phyloP scores from a whole-genome alignment of 108 stramenopile genomes.

The Discostella stelligeroides region DNA sequence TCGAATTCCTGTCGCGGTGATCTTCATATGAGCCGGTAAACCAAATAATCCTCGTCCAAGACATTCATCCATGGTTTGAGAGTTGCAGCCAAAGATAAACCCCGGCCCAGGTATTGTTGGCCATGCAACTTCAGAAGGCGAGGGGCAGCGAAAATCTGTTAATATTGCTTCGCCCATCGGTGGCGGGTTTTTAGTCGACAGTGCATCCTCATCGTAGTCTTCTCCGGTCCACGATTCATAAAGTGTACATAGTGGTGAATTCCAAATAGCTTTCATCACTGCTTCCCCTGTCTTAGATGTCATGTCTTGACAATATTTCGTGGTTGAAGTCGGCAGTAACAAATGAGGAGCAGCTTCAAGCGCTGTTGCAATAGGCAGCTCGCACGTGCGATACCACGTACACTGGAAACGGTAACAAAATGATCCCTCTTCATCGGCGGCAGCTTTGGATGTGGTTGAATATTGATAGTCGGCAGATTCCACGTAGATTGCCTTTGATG shows the following conservation, averaged over 20 bases:
- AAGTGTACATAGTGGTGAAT: slow-evolving; percentile 81
- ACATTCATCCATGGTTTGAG: slow-evolving; percentile 90
- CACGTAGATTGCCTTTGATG: slow-evolving; percentile 57
- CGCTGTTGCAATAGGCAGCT: slow-evolving; percentile 78
- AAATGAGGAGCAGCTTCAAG: slow-evolving; percentile 82
- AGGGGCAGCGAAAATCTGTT: slow-evolving; percentile 78
- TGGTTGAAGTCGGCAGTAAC: slow-evolving; percentile 66
- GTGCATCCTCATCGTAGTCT: slow-evolving; percentile 45
- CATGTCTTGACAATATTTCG: slow-evolving; percentile 86
- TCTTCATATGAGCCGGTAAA: slow-evolving; percentile 87
- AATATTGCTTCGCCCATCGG: slow-evolving; percentile 71
- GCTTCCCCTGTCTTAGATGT: slow-evolving; percentile 77
- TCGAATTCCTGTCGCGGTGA: slow-evolving; percentile 69
- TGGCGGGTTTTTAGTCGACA: slow-evolving; percentile 41
- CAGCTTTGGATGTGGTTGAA: slow-evolving; percentile 22
- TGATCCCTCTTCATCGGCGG: slow-evolving; percentile 50
- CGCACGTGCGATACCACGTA: slow-evolving; percentile 88
- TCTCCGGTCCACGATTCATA: slow-evolving; percentile 75
- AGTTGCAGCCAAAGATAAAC: slow-evolving; percentile 88
- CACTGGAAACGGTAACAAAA: slow-evolving; percentile 70
- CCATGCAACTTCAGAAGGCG: slow-evolving; percentile 72
- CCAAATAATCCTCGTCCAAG: slow-evolving; percentile 88
- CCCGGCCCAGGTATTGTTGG: slow-evolving; percentile 83
- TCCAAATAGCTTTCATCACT: slow-evolving; percentile 88
- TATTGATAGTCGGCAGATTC: slow-evolving; percentile 27